Base-by-base conservation (phyloP, 176 grass and related monocot species). In the Panicum miliaceum region DNA sequence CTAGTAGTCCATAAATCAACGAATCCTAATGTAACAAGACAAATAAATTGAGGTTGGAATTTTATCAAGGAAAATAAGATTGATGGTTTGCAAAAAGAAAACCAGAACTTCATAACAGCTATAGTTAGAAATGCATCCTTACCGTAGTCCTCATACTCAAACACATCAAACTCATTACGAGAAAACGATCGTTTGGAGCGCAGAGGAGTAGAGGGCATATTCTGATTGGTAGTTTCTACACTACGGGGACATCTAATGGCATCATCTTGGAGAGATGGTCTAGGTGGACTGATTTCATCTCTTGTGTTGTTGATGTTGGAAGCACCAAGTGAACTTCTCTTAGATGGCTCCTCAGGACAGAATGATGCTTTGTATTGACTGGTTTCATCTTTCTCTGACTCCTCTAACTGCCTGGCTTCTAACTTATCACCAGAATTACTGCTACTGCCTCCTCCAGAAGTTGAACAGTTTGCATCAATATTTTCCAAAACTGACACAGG, bases 401-500 rank as follows among this genome's bases (percentile, higher is more conserved):
- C 58, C 8, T 75, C 74, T 52, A 53, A 47, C 41, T 77, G 59
- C 3, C 86, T 85, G 13, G 40, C 50, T 58, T 82, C 60, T 54
- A 79, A 64, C 8, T 52, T 84, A 40, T 63, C 64, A 22, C 51
- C 76, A 57, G 53, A 71, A 72, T 57, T 64, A 46, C 26, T 82
- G 59, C 80, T 64, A 63, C 29, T 84, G 29, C 59, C 86, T 71
- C 77, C 82, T 25, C 73, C 82, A 45, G 62, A 81, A 48, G 45
- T 89, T 45, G 64, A 75, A 84, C 64, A 85, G 34, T 94, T 54
- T 27, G 23, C 40, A 50, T 90, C 80, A 34, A 85, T 86, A 87
- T 76, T 83, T 59, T 90, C 86, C 75, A 98, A 48, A 82, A 95
- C 90, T 50, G 93, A 92, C 58, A 87, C 79, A 74, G 89, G 95